These are phyloP conservation scores for Nadsonia starkeyi-henricii DNA, from an alignment of 1,139 yeast species.

Conservation along the genomic window DNA sequence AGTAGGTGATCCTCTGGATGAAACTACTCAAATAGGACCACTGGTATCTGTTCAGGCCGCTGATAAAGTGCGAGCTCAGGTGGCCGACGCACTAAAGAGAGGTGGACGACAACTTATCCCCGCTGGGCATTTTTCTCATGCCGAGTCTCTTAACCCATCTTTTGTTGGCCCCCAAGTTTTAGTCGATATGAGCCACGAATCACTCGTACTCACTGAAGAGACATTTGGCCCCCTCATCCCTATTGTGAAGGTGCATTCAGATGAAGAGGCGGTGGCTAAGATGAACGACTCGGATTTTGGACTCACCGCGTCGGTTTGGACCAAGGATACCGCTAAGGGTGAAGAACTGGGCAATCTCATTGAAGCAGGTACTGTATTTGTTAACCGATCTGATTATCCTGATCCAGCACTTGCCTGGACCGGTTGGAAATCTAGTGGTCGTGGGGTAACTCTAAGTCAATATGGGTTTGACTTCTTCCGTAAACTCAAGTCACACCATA, in stretches of 20 bases:
- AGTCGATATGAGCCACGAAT: constrained; percentile 52
- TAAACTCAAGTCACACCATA: constrained; percentile 25
- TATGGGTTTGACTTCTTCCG: constrained; percentile 24
- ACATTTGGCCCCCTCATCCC: constrained; percentile 45
- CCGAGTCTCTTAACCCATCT: constrained; percentile 41
- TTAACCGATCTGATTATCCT: constrained; percentile 74
- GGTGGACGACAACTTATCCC: constrained; percentile 63
- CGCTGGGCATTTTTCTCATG: constrained; percentile 36
- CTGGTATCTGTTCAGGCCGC: constrained; percentile 64
- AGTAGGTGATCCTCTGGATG: constrained; percentile 65
- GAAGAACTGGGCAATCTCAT: constrained; percentile 53
- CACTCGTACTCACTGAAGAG: constrained; percentile 61
- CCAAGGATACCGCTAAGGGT: constrained; percentile 31
- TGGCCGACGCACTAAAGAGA: constrained; percentile 53
- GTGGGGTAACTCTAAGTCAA: constrained; percentile 35
- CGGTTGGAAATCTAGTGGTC: constrained; percentile 66
- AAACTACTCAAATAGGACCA: constrained; percentile 61
- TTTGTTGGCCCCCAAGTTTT: constrained; percentile 69
- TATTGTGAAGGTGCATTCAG: constrained; percentile 27
- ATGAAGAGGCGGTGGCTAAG: constrained; percentile 24
- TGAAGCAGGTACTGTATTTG: constrained; percentile 78
- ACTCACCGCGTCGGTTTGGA: constrained; percentile 44
- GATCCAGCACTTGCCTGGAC: constrained; percentile 76
- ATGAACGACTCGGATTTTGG: constrained; percentile 32
- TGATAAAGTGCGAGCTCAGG: constrained; percentile 53